Evolutionary conservation across 192 early-diverging fungal species (phyloP), one percentile per base, ranked within the genome.

Genomic region (Backusella macrospora): DNA sequence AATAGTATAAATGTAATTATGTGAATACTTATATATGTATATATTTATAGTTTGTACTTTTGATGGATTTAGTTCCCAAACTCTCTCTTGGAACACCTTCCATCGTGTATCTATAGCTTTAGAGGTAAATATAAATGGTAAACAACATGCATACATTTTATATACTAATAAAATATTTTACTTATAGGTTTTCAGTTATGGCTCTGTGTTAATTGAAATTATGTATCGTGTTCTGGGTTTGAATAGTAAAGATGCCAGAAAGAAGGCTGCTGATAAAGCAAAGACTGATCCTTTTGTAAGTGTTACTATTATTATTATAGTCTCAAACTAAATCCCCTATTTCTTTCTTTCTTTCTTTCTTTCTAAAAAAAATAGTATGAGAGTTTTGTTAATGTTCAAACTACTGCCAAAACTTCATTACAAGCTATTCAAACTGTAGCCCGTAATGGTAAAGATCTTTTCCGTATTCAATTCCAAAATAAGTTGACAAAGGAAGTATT

Each of bases 171-270:
- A 38, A 52, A 15, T 34, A 34, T 29, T 39, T 47, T 71, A 43
- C 16, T n/a, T 47, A 37, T 52, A 78, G 72, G 29, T 26, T n/a
- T 70, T 76, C 38, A 75, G 69, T 40, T 80, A 80, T 70, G 74
- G 78, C 1, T 65, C 69, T 3, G 62, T 80, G 3, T 29, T 80
- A 5, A 70, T 64, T 4, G 78, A 80, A 55, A 66, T 80, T 4
- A 70, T 80, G 38, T 63, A 71, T 10, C 68, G 78, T 37, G 16
- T 39, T 12, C 9, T 80, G 14, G 73, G 73, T 14, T 37, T 75
- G 29, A 77, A 40, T 18, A 77, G 70, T 23, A 77, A 77, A 45
- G 76, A 77, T 38, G 69, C 70, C 10, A 75, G 70, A 45, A 71
- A 71, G 37, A 80, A 76, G 46, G 74, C 70, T 18, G n/a, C 67